Base-by-base conservation (phyloP, 2,329 filamentous ascomycete species). In the Elsinoe australis region DNA sequence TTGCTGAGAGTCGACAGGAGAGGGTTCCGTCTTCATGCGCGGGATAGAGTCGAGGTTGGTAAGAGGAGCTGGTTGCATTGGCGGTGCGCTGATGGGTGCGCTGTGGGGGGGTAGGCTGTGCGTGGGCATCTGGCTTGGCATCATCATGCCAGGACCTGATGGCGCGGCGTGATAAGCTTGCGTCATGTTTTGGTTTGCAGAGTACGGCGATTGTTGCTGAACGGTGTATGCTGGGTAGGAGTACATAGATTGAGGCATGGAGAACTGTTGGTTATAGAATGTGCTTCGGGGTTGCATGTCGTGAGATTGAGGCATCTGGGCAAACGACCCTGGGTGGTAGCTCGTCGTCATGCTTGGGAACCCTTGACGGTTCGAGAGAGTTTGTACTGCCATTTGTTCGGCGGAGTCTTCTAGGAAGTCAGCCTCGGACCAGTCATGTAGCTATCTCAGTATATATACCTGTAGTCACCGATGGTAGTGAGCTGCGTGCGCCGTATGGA, bases 361-460 rank as follows among this genome's bases (percentile, higher is more conserved):
- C 14, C 18, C 12, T 12, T 48, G 32, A 18, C 45, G 45, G 31
- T 31, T 48, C 10, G 45, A 36, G 6, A 48, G 24, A 14, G 45
- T 39, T 17, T 48, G 45, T 17, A 48, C 45, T 8, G 45, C 45
- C 45, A 48, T 48, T 26, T 36, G 32, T 18, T 44, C 39, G 39
- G 7, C 12, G 12, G 26, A n/a, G n/a, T n/a, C n/a, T n/a, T 41
- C 36, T 41, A n/a, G 12, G 21, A 8, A 21, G 32, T 22, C 5
- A 26, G 2, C 29, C 19, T 39, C 3, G 5, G 15, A 33, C 5
- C 22, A 5, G 18, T 24, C n/a, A 35, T 15, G 18, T 14, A 46
- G 9, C 3, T n/a, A 7, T 6, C 21, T 14, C 12, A 17, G 9
- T 12, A 17, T 3, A 41, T 24, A 28, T 17, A 41, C 36, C 36